Evolutionary conservation across 345 rosid genomes (phyloP).

Genomic region (Psidium guajava): DNA sequence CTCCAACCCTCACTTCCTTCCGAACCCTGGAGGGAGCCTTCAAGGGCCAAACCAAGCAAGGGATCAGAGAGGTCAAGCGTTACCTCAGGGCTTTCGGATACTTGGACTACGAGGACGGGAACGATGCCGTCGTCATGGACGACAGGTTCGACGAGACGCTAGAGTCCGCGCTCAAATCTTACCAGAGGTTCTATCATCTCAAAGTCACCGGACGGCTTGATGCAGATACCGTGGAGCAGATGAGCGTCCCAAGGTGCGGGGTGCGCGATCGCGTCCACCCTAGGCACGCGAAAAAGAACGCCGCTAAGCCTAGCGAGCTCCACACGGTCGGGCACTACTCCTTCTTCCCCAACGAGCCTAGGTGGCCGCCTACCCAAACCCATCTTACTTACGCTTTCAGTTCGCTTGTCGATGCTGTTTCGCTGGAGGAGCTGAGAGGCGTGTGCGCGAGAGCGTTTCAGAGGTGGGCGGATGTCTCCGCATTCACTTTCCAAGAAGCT

Average conservation of each 20-base stretch:
- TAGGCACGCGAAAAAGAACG: neutral
- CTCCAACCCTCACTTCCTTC: neutral
- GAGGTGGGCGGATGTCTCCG: slow-evolving; percentile 11
- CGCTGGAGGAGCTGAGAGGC: neutral
- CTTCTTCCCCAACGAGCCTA: neutral
- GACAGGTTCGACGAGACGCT: slow-evolving; percentile 5
- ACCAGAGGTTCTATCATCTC: slow-evolving; percentile 1
- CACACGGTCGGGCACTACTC: neutral
- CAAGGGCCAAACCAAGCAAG: slow-evolving; percentile 1
- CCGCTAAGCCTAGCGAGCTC: neutral
- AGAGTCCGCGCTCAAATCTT: slow-evolving; percentile 6
- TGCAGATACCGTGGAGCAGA: neutral
- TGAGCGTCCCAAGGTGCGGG: slow-evolving; percentile 4
- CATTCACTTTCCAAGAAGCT: slow-evolving; percentile 9
- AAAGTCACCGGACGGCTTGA: slow-evolving; percentile 1
- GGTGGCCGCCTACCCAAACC: neutral
- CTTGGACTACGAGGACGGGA: neutral
- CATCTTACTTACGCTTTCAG: neutral
- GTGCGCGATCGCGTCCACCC: neutral
- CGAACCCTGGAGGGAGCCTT: neutral
- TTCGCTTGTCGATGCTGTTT: neutral
- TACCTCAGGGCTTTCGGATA: slow-evolving; percentile 8
- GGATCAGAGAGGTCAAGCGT: neutral
- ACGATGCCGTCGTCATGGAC: neutral
- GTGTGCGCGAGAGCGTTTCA: slow-evolving; percentile 10